Base-by-base conservation (phyloP, 768 basidiomycete species). In the Pholiota conissans region DNA sequence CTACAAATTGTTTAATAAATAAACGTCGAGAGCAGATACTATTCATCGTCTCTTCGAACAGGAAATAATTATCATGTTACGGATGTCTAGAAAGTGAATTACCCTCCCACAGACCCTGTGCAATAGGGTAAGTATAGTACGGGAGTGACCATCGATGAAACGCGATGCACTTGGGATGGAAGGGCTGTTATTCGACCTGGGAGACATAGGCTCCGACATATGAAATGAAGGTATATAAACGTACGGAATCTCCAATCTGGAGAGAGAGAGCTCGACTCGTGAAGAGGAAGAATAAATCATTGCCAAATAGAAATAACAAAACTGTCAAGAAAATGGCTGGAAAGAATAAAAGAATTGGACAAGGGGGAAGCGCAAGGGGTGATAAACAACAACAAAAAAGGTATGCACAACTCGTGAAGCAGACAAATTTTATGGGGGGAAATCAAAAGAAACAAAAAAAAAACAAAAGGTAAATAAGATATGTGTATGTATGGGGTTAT, bases 351-450 rank as follows among this genome's bases (percentile, higher is more conserved):
- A 52, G 35, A 37, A 14, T 9, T 13, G 24, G 13, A 39, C 14
- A 39, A n/a, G 26, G 3, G 9, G 18, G 46, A 29, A n/a, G 28
- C 22, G 20, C 30, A 6, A 42, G 24, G 28, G 39, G 28, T 20
- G 30, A 45, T 45, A 56, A 49, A 56, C 55, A 49, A 56, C 55
- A 49, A 49, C 34, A 56, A 37, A 56, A 49, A 56, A 49, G 26
- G 35, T 46, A 20, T n/a, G 29, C 34, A 49, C 26, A 35, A 35
- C 39, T 49, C 29, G 45, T 29, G 40, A 30, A 48, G 22, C 29
- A 32, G 30, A 24, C 24, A 22, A 40, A 20, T 50, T 27, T 30
- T 28, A 50, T 50, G 34, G 22, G 28, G 14, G 22, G 42, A 30
- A 28, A 22, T 32, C 13, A 6, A 32, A 32, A 13, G 13, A 32